Evolutionary conservation across 148 eudicot species (phyloP), one percentile per base, ranked within the genome.

Genomic region (Polygonum maritimum): DNA sequence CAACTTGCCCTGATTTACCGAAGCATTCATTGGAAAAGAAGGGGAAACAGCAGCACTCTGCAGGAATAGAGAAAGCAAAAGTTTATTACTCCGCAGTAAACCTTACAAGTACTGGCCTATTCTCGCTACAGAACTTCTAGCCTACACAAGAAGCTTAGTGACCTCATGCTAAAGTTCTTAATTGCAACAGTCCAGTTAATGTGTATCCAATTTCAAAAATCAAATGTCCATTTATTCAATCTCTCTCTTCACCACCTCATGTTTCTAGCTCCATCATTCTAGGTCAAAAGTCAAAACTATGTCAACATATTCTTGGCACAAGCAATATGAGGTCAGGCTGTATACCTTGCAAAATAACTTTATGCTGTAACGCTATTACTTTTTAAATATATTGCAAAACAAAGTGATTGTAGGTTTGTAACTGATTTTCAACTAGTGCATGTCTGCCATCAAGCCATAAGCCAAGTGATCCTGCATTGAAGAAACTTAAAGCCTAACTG

Each of bases 11-110:
- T 75, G 81, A 48, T 81, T 86, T n/a, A 71, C 74, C 73, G 71
- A 80, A 79, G 84, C 65, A 75, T 40, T 75, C 51, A 47, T 71
- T 18, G 85, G 63, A 73, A 36, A 49, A 67, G 88, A 86, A 72
- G 75, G 3, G 38, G 75, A 75, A 26, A 80, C 87, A 84, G 41
- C 76, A 12, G 75, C 79, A 69, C 78, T 85, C 84, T 82, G 83
- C 81, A 73, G 75, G 49, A 5, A 48, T 60, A 58, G 44, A 21
- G 19, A 49, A 74, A 71, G 33, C 48, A 75, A 36, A 19, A 76
- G 21, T 35, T 35, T 44, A 15, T 67, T 36, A 36, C 45, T 35
- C 38, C 21, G 19, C 15, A 36, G 45, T 67, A 14, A 67, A 67
- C 45, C 41, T 67, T 13, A 13, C 21, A 41, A 22, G 41, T 21